phyloP scores from a whole-genome alignment of 768 basidiomycete species.

The Podaxis rugospora region DNA sequence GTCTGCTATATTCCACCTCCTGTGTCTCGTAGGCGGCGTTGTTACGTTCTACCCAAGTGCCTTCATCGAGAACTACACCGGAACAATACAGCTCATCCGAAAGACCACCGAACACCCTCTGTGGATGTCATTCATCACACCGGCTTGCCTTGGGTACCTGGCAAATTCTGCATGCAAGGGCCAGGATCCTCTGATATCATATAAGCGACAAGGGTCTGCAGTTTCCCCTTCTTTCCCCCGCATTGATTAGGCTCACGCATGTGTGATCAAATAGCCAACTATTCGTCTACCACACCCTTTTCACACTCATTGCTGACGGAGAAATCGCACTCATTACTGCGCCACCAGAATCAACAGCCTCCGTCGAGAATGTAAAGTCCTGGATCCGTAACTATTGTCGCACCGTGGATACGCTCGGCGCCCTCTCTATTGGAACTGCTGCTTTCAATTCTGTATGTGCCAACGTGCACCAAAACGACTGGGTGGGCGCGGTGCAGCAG shows the following conservation, averaged over 20 bases:
- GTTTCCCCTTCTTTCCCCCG: neutral
- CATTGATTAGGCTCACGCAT: neutral
- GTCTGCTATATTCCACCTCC: neutral
- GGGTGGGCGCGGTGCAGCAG: conserved; percentile 33
- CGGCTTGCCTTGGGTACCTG: conserved; percentile 55
- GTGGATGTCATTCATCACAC: conserved; percentile 67
- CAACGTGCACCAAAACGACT: conserved; percentile 25
- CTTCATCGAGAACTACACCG: conserved; percentile 48
- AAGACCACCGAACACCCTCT: conserved; percentile 55
- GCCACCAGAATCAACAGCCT: conserved; percentile 31
- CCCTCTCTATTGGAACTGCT: conserved; percentile 39
- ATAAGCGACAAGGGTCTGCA: conserved; percentile 32
- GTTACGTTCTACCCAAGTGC: conserved; percentile 66
- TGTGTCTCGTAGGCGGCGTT: conserved; percentile 52
- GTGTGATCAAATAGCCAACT: conserved; percentile 26
- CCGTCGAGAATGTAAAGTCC: conserved; percentile 16
- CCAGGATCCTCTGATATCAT: conserved; percentile 35
- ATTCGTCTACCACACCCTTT: conserved; percentile 35
- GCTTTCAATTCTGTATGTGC: conserved; percentile 34
- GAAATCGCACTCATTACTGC: conserved; percentile 47
- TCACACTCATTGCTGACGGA: conserved; percentile 52
- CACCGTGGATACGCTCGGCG: conserved; percentile 30
- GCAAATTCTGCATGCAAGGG: conserved; percentile 31
- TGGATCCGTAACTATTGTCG: conserved; percentile 39
- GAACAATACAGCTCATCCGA: conserved; percentile 42